Conservation (phyloP, 345 rosid species). For the Excoecaria cochinchinensis region DNA sequence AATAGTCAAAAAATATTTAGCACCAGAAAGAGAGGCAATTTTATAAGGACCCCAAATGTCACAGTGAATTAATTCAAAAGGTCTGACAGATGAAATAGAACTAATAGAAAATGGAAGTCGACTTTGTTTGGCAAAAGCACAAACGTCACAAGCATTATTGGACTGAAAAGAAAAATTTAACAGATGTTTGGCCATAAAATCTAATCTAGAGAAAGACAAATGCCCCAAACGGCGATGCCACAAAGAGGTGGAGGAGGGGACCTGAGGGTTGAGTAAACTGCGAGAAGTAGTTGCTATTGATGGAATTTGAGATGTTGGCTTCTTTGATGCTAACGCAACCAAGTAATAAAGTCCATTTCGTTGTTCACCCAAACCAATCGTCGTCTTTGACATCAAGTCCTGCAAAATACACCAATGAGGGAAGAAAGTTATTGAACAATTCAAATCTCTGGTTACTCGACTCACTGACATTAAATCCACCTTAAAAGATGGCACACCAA, state of each 20-base stretch:
- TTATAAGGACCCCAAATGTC: neutral
- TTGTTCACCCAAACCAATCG: slow-evolving; percentile 11
- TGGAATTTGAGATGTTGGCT: neutral
- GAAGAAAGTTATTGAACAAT: neutral
- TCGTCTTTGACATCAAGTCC: neutral
- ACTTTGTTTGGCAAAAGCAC: slow-evolving; percentile 1
- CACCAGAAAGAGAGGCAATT: neutral
- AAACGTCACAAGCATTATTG: slow-evolving; percentile 4
- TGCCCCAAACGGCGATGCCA: neutral
- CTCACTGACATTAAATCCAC: neutral
- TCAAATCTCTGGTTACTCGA: neutral
- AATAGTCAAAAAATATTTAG: neutral
- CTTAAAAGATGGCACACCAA: neutral
- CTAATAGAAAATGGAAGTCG: neutral
- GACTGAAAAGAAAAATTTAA: neutral
- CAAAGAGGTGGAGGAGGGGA: neutral
- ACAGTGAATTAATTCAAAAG: neutral
- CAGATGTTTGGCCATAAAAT: neutral
- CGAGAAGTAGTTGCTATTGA: neutral
- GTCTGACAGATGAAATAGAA: neutral
- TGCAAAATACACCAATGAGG: slow-evolving; percentile 7
- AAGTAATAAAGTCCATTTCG: too few species aligned
- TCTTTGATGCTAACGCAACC: neutral
- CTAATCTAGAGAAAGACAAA: slow-evolving; percentile 1
- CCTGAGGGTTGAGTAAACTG: too few species aligned